These are phyloP conservation scores for Penicillium canariense DNA, from an alignment of 495 filamentous ascomycete species.

Conservation along the genomic window DNA sequence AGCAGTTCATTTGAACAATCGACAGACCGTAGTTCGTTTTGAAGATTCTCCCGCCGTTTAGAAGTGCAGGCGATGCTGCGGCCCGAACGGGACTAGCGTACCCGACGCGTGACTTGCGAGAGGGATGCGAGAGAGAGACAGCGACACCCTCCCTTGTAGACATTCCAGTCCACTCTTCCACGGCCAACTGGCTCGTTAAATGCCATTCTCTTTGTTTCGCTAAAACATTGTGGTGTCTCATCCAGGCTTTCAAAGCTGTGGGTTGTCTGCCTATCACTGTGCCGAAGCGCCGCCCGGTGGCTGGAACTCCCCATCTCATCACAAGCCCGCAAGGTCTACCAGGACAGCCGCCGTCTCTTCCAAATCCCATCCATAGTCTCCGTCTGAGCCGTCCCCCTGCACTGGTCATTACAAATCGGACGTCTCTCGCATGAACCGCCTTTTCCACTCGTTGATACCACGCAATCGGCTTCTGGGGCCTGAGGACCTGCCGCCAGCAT, in stretches of 20 bases:
- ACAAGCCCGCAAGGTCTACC: not conserved
- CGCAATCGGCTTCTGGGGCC: slow-evolving; percentile 16
- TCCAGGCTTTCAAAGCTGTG: not conserved
- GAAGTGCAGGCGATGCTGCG: not conserved
- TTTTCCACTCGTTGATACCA: not conserved
- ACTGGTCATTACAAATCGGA: not conserved
- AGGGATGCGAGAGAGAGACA: slow-evolving; percentile 22
- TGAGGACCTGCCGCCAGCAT: slow-evolving; percentile 18
- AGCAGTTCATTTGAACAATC: not conserved
- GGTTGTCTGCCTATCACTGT: not conserved
- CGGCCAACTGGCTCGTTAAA: slow-evolving; percentile 18
- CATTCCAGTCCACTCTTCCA: slow-evolving; percentile 15
- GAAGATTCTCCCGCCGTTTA: not conserved
- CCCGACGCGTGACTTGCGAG: slow-evolving; percentile 44
- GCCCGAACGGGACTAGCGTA: slow-evolving; percentile 36
- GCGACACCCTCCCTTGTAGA: slow-evolving; percentile 31
- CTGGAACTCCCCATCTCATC: slow-evolving; percentile 3
- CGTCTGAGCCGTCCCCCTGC: not conserved
- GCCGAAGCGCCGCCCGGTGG: slow-evolving; percentile 7
- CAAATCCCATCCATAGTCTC: not conserved
- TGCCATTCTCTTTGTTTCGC: slow-evolving; percentile 26
- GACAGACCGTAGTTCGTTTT: not conserved
- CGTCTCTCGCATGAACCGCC: slow-evolving; percentile 14
- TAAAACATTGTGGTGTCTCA: slow-evolving; percentile 6
- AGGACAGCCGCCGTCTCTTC: not conserved